phyloP scores from a whole-genome alignment of 2,329 filamentous ascomycete species.

The Chaetomium globosum region DNA sequence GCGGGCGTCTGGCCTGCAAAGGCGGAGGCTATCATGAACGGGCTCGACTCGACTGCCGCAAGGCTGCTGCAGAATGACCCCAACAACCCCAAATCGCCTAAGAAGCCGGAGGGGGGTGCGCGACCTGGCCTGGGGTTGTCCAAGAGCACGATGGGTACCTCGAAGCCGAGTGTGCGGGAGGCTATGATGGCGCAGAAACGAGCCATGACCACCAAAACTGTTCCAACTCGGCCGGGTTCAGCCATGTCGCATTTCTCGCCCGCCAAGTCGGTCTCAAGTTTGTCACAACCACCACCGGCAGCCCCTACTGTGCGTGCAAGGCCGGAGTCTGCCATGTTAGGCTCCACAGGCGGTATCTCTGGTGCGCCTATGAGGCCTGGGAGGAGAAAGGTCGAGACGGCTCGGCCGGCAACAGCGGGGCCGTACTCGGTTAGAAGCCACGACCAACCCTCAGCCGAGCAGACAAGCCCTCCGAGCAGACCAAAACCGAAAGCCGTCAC shows the following conservation, averaged over 20 bases:
- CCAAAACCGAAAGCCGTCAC: conserved; percentile 51
- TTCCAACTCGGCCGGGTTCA: conserved; percentile 62
- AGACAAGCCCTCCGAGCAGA: conserved; percentile 52
- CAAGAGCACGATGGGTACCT: conserved; percentile 60
- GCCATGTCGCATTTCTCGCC: conserved; percentile 66
- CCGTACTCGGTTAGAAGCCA: conserved; percentile 66
- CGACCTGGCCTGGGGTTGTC: conserved; percentile 64
- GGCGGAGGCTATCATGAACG: conserved; percentile 77
- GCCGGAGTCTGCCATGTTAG: conserved; percentile 49
- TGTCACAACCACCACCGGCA: conserved; percentile 44
- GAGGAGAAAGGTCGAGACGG: conserved; percentile 60
- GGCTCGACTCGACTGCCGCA: conserved; percentile 76
- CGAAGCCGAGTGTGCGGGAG: conserved; percentile 74
- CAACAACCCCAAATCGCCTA: conserved; percentile 73
- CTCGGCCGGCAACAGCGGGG: conserved; percentile 65
- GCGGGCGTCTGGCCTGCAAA: conserved; percentile 74
- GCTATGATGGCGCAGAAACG: conserved; percentile 82
- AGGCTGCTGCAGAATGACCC: conserved; percentile 80
- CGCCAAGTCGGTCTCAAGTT: conserved; percentile 47
- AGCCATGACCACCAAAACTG: conserved; percentile 55
- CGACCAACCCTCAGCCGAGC: conserved; percentile 47
- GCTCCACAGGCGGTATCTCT: conserved; percentile 61
- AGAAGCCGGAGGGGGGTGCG: conserved; percentile 52
- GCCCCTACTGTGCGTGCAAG: conserved; percentile 45
- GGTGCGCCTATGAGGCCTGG: conserved; percentile 65